These are phyloP conservation scores for Solanum tarijense DNA, from an alignment of 257 asterid genomes.

Conservation along the genomic window DNA sequence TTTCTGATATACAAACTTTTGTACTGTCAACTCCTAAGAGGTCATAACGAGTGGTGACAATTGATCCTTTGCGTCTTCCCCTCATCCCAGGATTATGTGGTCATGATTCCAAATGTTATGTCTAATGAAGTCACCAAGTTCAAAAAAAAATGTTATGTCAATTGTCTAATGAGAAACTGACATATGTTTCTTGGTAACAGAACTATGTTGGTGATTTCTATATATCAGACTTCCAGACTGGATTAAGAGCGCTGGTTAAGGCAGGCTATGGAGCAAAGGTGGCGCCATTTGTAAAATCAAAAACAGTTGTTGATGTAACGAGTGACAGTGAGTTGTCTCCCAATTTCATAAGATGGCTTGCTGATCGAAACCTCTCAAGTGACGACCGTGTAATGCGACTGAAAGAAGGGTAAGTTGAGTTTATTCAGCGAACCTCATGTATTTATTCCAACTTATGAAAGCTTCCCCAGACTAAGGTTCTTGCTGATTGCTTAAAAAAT, in stretches of 20 bases:
- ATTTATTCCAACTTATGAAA: neutral
- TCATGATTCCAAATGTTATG: neutral
- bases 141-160: neutral
- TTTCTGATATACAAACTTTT: neutral
- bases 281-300: conserved; percentile 56
- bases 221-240: conserved; percentile 80
- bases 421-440: neutral
- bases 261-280: conserved; percentile 82
- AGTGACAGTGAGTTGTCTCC: conserved; percentile 41
- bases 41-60: neutral
- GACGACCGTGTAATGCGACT: conserved; percentile 54
- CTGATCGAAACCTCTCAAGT: conserved; percentile 56
- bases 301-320: conserved; percentile 50
- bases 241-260: conserved; percentile 77
- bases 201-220: conserved; percentile 63
- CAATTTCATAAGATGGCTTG: conserved; percentile 53
- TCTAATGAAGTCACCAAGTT: neutral
- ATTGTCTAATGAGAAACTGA: neutral
- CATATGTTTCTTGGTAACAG: conserved; percentile 25
- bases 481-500: neutral
- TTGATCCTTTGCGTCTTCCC: neutral
- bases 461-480: neutral
- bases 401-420: conserved; percentile 62
- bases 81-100: neutral
- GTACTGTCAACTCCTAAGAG: neutral